Percentiles rank a stretch among this genome's conserved stretches.
These are phyloP conservation scores for Russula earlei DNA, from an alignment of 768 basidiomycete genomes.

Conservation along the genomic window DNA sequence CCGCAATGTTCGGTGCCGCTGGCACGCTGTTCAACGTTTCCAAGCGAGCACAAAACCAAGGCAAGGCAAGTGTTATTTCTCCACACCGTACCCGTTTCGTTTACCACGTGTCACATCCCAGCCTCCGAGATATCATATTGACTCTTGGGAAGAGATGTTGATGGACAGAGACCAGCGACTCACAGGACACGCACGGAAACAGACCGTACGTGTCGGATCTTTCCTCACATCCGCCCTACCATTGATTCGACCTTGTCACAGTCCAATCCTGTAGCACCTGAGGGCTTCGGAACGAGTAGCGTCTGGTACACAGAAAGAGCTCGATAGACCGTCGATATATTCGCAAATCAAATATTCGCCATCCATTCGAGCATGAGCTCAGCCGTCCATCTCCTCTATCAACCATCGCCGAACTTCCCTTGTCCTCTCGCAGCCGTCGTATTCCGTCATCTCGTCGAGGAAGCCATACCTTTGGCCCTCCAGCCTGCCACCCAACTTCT, in stretches of 20 bases:
- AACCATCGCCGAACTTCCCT: slow-evolving; percentile 28
- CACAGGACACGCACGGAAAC: slow-evolving; percentile 81
- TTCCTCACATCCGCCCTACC: slow-evolving; percentile 34
- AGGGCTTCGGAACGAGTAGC: slow-evolving; percentile 62
- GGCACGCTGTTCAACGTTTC: slow-evolving; percentile 81
- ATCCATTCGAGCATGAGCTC: slow-evolving; percentile 2
- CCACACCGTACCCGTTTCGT: neutral
- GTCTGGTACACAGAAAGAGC: slow-evolving; percentile 49
- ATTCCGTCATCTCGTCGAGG: slow-evolving; percentile 23
- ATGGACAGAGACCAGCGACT: slow-evolving; percentile 83
- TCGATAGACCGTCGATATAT: slow-evolving; percentile 17
- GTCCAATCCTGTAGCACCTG: slow-evolving; percentile 61
- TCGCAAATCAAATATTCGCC: neutral
- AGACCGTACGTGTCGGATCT: slow-evolving; percentile 49
- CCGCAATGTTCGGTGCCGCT: slow-evolving; percentile 81
- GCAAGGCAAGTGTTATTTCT: slow-evolving; percentile 61
- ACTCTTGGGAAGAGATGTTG: slow-evolving; percentile 94
- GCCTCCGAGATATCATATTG: slow-evolving; percentile 79
- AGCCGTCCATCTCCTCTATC: slow-evolving; percentile 25
- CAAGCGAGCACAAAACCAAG: slow-evolving; percentile 74
- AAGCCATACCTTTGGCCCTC: slow-evolving; percentile 34
- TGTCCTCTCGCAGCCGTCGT: slow-evolving; percentile 2
- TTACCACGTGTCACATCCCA: slow-evolving; percentile 24
- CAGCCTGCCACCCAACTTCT: slow-evolving; percentile 24
- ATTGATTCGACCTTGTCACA: slow-evolving; percentile 24